Percentiles rank a stretch among this genome's conserved stretches.
Evolutionary conservation across 2,329 filamentous ascomycete species (phyloP).

Genomic region (Corniculantispora saksenae): DNA sequence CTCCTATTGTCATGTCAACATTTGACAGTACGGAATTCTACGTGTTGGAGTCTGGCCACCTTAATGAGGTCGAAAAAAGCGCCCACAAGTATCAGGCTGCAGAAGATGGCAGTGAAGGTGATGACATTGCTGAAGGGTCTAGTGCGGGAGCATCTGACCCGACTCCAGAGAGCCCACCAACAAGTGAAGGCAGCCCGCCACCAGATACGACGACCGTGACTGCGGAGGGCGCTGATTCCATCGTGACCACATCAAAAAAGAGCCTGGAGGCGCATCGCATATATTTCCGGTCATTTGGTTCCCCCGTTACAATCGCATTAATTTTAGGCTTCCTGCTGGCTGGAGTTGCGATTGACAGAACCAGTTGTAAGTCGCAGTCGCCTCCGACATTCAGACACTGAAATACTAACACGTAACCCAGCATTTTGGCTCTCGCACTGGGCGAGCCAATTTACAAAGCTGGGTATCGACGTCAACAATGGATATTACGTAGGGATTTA

Average conservation of each 20-base stretch:
- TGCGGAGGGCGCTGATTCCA: not conserved
- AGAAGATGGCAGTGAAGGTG: not conserved
- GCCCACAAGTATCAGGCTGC: not conserved
- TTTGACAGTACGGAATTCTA: slow-evolving; percentile 1
- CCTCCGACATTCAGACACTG: not conserved
- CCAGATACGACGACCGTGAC: not conserved
- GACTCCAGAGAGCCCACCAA: no score
- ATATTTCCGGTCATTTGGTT: slow-evolving; percentile 5
- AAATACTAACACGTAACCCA: not conserved
- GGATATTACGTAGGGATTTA: slow-evolving; percentile 11
- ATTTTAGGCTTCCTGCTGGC: not conserved
- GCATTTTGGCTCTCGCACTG: slow-evolving; percentile 13
- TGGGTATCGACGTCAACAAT: not conserved
- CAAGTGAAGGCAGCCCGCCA: not conserved
- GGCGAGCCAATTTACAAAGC: not conserved
- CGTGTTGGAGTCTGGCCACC: not conserved
- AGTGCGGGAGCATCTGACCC: no score
- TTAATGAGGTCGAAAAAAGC: not conserved
- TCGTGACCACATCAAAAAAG: not conserved
- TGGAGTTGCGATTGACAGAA: not conserved
- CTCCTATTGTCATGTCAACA: not conserved
- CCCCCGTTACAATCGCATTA: not conserved
- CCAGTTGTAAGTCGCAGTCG: not conserved
- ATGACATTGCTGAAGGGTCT: not conserved
- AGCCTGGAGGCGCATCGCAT: not conserved